Evolutionary conservation across 2,329 filamentous ascomycete species (phyloP).

Genomic region (Corinectria fuckeliana): DNA sequence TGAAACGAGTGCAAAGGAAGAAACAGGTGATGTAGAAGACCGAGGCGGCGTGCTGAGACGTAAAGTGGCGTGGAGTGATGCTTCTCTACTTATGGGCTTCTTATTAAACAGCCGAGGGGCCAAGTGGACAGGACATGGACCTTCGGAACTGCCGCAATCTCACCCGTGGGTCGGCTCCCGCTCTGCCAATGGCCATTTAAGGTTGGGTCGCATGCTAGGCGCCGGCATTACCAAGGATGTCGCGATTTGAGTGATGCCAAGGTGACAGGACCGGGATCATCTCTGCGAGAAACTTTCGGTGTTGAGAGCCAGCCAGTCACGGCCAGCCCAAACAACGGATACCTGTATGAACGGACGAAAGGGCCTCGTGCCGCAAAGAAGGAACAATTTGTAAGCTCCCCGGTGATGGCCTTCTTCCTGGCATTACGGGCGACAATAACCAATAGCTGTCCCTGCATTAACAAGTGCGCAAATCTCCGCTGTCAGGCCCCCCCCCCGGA

Average conservation of each 20-base stretch:
- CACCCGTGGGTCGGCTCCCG: neutral
- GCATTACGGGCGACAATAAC: neutral
- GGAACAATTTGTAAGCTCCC: neutral
- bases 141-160: neutral
- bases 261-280: neutral
- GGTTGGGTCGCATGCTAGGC: conserved; percentile 34
- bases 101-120: neutral
- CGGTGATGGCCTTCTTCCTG: neutral
- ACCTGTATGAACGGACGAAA: neutral
- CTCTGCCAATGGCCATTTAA: neutral
- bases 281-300: neutral
- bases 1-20: neutral
- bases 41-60: neutral
- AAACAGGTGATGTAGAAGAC: neutral
- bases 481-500: neutral
- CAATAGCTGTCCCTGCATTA: neutral
- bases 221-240: neutral
- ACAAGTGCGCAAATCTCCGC: neutral
- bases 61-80: neutral
- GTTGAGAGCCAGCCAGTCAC: neutral
- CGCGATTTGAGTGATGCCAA: neutral
- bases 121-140: neutral
- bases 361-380: neutral
- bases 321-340: neutral
- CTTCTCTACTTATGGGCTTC: neutral